Evolutionary conservation across 148 eudicot species (phyloP), one percentile per base, ranked within the genome.

Genomic region (Euryodendron excelsum): DNA sequence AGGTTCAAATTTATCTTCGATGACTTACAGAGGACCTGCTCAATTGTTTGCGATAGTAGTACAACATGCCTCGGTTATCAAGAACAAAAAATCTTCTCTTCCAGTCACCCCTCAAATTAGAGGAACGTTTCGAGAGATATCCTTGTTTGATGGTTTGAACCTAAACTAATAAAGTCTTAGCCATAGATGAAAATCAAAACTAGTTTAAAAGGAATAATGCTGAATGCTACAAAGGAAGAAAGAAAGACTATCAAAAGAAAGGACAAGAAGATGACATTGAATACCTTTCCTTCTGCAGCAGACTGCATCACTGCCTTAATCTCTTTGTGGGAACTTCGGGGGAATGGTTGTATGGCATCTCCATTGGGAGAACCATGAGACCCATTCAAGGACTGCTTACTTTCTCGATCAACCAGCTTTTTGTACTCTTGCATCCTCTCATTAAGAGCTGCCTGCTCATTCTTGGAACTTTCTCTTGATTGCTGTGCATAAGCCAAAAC

Each of bases 101-200:
- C 98, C 98, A 96, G 80, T 96, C 99, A 72, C 82, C 99, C 84
- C 99, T 89, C 88, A 96, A 82, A 82, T 87, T 96, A 58, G 99
- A 90, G 71, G 99, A 96, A 82, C 98, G 97, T 85, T 96, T 96
- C 21, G 88, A 89, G 65, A 96, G 90, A 82, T 96, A 96, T 79
- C 99, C 99, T 91, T 96, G 98, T 74, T 87, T 92, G 69, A 96
- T 93, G 82, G 90, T 93, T 86, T 93, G 98, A 79, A 96, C 92
- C 99, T 95, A 85, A 75, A 91, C 85, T 84, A 88, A 52, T 72
- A 81, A 86, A 82, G 80, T 77, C 69, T 84, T 82, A 82, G 89
- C 70, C 34, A 84, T 69, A 20, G 11, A 65, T 44, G 66, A 75
- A 59, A 80, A 36, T 17, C 55, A 75, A 69, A 79, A 80, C 37